A percentile compares a stretch with the other conserved stretches of the same genome.
Conservation (phyloP, 2,329 filamentous ascomycete species). For the Aspergillus tubingensis region DNA sequence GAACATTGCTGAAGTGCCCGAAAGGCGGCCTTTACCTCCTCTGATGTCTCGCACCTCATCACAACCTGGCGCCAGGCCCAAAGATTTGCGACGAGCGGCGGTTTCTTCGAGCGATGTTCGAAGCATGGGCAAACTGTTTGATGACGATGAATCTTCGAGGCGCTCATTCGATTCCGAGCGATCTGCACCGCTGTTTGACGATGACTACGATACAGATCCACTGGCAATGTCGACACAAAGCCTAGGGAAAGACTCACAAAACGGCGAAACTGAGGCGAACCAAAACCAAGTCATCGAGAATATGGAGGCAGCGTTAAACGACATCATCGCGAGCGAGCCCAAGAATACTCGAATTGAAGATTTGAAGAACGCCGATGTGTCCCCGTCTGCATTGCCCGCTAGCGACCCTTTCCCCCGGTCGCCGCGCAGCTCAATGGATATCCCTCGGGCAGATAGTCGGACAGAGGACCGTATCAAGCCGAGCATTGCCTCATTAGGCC, state of each 20-base stretch:
- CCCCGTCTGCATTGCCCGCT: conserved; percentile 48
- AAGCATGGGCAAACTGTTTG: conserved; percentile 48
- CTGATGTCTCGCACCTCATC: conserved; percentile 52
- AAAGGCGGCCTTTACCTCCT: conserved; percentile 44
- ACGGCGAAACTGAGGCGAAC: conserved; percentile 53
- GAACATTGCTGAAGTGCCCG: conserved; percentile 31
- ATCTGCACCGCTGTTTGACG: conserved; percentile 70
- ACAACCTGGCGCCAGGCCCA: conserved; percentile 45
- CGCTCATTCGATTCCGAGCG: conserved; percentile 70
- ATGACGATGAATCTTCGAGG: conserved; percentile 53
- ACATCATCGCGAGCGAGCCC: conserved; percentile 83
- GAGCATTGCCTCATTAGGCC: conserved; percentile 84
- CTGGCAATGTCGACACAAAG: conserved; percentile 78
- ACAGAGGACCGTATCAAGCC: conserved; percentile 64
- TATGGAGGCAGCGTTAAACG: conserved; percentile 87
- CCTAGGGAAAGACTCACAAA: conserved; percentile 69
- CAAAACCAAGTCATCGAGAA: conserved; percentile 84
- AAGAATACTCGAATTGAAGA: conserved; percentile 40
- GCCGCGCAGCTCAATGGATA: conserved; percentile 63
- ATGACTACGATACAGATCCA: conserved; percentile 71
- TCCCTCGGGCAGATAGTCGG: conserved; percentile 47
- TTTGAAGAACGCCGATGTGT: conserved; percentile 35
- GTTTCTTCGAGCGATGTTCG: conserved; percentile 64
- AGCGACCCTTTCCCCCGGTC: conserved; percentile 59
- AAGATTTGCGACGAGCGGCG: conserved; percentile 61